These are phyloP conservation scores for Epichloe baconii DNA, from an alignment of 2,329 filamentous ascomycete species.

Conservation along the genomic window DNA sequence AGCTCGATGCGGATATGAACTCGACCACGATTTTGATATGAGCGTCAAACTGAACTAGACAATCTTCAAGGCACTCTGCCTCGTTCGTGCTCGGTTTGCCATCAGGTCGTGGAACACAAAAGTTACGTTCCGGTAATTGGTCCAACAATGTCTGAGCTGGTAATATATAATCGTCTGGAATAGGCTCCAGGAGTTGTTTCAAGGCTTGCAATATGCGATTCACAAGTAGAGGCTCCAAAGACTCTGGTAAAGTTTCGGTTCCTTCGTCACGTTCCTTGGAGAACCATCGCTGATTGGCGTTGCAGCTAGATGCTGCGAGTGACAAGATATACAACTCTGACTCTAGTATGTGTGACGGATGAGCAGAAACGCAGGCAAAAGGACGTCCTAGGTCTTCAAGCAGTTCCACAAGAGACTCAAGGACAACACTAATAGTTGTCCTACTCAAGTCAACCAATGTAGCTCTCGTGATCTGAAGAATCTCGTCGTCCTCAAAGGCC, in stretches of 20 bases:
- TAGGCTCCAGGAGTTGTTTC: slow-evolving; percentile 43
- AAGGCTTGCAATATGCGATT: slow-evolving; percentile 41
- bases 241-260: slow-evolving; percentile 17
- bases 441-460: slow-evolving; percentile 49
- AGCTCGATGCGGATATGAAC: slow-evolving; percentile 52
- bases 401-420: slow-evolving; percentile 42
- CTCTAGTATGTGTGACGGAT: slow-evolving; percentile 46
- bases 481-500: slow-evolving; percentile 37
- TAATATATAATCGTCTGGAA: slow-evolving; percentile 43
- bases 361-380: slow-evolving; percentile 35
- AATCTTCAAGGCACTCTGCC: slow-evolving; percentile 19
- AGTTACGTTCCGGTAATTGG: slow-evolving; percentile 28
- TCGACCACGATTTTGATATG: slow-evolving; percentile 45
- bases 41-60: slow-evolving; percentile 35
- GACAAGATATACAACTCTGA: slow-evolving; percentile 54
- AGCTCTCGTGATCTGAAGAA: slow-evolving; percentile 45
- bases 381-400: slow-evolving; percentile 46
- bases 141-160: slow-evolving; percentile 45
- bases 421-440: slow-evolving; percentile 37
- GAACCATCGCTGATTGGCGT: slow-evolving; percentile 38
- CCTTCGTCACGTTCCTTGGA: slow-evolving; percentile 11
- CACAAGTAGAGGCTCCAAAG: slow-evolving; percentile 38
- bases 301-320: slow-evolving; percentile 52
- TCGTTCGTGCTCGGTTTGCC: slow-evolving; percentile 7
- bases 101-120: slow-evolving; percentile 20